These are phyloP conservation scores for Phaeoacremonium minimum DNA, from an alignment of 2,329 filamentous ascomycete species.

Conservation along the genomic window DNA sequence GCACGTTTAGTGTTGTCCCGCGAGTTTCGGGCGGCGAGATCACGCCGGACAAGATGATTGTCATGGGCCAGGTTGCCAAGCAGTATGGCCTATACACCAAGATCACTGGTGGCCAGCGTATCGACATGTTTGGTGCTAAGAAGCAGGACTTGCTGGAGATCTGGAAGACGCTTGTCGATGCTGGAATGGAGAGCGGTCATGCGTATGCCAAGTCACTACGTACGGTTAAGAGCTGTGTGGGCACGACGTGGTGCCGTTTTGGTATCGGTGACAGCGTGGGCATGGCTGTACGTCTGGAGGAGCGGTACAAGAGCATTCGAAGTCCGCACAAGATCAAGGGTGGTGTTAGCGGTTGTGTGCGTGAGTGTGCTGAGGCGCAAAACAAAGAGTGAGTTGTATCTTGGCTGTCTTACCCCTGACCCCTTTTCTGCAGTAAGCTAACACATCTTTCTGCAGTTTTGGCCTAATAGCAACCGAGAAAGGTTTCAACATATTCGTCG, in stretches of 20 bases:
- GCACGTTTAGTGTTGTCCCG: conserved; percentile 84
- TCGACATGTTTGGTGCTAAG: conserved; percentile 87
- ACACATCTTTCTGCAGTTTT: conserved; percentile 49
- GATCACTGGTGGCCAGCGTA: conserved; percentile 87
- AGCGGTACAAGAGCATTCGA: conserved; percentile 89
- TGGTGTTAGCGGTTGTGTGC: conserved; percentile 84
- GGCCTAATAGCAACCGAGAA: conserved; percentile 90
- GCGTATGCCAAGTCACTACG: conserved; percentile 86
- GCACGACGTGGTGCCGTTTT: conserved; percentile 86
- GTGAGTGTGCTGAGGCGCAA: conserved; percentile 88
- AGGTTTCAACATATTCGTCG: conserved; percentile 90
- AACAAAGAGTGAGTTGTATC: conserved; percentile 69
- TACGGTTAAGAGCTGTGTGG: conserved; percentile 89
- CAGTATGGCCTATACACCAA: conserved; percentile 85
- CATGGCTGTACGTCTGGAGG: conserved; percentile 82
- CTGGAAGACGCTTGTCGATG: conserved; percentile 75
- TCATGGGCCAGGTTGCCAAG: conserved; percentile 79
- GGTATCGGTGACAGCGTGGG: conserved; percentile 88
- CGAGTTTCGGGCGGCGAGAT: conserved; percentile 83
- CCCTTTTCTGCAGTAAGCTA: conserved; percentile 4
- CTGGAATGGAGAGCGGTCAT: conserved; percentile 86
- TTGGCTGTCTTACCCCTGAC: background rate
- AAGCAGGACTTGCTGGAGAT: conserved; percentile 82
- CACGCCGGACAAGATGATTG: conserved; percentile 78
- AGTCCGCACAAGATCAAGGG: conserved; percentile 88